phyloP scores from a whole-genome alignment of 129 eudicot genomes.

The Chrysanthemum seticuspe region DNA sequence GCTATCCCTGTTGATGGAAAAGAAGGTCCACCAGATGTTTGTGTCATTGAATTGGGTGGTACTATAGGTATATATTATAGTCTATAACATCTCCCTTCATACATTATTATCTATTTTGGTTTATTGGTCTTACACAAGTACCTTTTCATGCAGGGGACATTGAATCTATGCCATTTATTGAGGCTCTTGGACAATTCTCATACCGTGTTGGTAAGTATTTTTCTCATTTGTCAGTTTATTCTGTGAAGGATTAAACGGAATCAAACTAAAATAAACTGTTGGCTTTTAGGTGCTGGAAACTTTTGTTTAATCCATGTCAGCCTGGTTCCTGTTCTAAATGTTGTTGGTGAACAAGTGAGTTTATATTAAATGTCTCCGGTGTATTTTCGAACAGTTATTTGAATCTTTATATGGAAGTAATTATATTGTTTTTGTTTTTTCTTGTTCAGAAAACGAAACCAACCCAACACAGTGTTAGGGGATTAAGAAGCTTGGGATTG shows the following conservation, averaged over 20 bases:
- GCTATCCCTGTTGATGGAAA: conserved; percentile 45
- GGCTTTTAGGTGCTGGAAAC: conserved; percentile 45
- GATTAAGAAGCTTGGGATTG: conserved; percentile 86
- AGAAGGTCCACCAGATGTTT: conserved; percentile 41
- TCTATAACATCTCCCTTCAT: background rate
- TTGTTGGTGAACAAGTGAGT: conserved; percentile 51
- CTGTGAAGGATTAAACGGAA: background rate
- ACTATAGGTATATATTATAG: conserved; percentile 28
- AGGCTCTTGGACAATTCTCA: conserved; percentile 55
- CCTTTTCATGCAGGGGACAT: conserved; percentile 40
- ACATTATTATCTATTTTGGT: background rate
- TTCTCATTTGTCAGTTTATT: background rate
- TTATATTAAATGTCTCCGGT: background rate
- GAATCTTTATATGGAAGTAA: background rate
- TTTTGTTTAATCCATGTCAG: conserved; percentile 55
- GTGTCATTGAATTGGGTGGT: conserved; percentile 41
- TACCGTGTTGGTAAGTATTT: conserved; percentile 48
- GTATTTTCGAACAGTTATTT: background rate
- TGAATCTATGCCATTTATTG: conserved; percentile 53
- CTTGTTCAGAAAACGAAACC: conserved; percentile 91
- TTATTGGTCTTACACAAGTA: background rate
- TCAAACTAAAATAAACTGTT: background rate
- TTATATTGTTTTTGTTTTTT: background rate
- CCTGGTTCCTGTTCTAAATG: conserved; percentile 50
- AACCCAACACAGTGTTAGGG: conserved; percentile 96